These are phyloP conservation scores for Ascoidea asiatica DNA, from an alignment of 805 yeast genomes.

Conservation along the genomic window DNA sequence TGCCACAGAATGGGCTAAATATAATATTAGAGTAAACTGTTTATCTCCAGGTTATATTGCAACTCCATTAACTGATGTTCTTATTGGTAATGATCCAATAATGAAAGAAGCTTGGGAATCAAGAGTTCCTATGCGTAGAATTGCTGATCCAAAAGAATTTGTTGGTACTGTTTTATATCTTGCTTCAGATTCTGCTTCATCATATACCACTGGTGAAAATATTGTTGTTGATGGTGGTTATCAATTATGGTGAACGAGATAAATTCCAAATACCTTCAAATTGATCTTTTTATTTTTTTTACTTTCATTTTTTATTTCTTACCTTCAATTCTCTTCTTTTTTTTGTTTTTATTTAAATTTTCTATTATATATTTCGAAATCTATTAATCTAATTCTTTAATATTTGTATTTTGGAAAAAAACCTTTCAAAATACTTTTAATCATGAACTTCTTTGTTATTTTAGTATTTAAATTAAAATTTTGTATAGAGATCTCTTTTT, in stretches of 20 bases:
- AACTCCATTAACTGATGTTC: slow-evolving; percentile 63
- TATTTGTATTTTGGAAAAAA: no score
- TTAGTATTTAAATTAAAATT: no score
- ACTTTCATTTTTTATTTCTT: no score
- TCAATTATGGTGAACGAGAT: slow-evolving; percentile 62
- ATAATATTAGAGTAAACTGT: slow-evolving; percentile 64
- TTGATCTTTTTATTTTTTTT: no score
- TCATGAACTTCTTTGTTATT: no score
- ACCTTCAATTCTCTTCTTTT: no score
- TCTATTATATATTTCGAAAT: no score
- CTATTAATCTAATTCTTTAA: no score
- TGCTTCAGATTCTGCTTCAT: slow-evolving; percentile 55
- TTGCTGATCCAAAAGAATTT: slow-evolving; percentile 78
- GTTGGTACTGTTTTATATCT: slow-evolving; percentile 66
- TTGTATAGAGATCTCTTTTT: no score
- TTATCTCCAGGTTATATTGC: slow-evolving; percentile 71
- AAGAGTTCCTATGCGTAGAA: slow-evolving; percentile 62
- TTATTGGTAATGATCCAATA: slow-evolving; percentile 39
- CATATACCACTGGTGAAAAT: slow-evolving; percentile 78
- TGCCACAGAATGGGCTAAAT: slow-evolving; percentile 74
- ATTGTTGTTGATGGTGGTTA: slow-evolving; percentile 80
- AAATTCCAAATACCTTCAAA: no score
- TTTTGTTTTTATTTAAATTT: no score
- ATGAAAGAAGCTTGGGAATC: slow-evolving; percentile 63
- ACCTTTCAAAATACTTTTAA: no score